phyloP scores from a whole-genome alignment of 148 eudicot genomes.

The Linanthus parryae region DNA sequence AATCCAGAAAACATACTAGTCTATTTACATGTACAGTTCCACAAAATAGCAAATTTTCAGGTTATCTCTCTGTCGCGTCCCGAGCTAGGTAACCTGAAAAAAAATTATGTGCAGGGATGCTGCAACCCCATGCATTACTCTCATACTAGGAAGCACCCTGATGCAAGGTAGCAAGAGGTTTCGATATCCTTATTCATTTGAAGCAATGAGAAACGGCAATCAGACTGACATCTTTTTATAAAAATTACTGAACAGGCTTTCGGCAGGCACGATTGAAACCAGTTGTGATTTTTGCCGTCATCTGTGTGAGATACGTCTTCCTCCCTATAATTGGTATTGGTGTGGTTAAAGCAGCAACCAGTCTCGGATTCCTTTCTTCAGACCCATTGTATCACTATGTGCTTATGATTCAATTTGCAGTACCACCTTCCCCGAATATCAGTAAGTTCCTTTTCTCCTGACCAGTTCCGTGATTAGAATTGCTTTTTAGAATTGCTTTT shows the following conservation, averaged over 20 bases:
- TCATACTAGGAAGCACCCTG: constrained; percentile 80
- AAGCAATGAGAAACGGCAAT: background rate
- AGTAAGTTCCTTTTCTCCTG: constrained; percentile 35
- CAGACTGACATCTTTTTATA: too few species aligned
- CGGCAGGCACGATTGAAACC: constrained; percentile 32
- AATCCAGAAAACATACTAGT: too few species aligned
- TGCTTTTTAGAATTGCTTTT: too few species aligned
- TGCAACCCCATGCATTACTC: constrained; percentile 70
- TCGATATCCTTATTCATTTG: background rate
- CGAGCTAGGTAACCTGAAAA: too few species aligned
- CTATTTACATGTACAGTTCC: too few species aligned
- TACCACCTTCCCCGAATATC: constrained; percentile 89
- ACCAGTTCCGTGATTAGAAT: too few species aligned
- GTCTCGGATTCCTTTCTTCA: constrained; percentile 60
- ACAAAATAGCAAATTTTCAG: too few species aligned
- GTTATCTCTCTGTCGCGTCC: too few species aligned
- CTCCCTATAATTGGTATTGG: constrained; percentile 71
- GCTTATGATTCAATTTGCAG: constrained; percentile 66
- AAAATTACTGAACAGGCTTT: constrained; percentile 39
- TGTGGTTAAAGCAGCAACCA: constrained; percentile 48
- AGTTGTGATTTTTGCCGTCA: constrained; percentile 29
- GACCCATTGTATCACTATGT: constrained; percentile 73
- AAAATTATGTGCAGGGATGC: constrained; percentile 46
- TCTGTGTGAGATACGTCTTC: constrained; percentile 49
- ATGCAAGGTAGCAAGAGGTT: constrained; percentile 44